A percentile compares a stretch with the other conserved stretches of the same genome.
These are phyloP conservation scores for Ustilago hordei DNA, from an alignment of 1,284 basidiomycete genomes.

Conservation along the genomic window DNA sequence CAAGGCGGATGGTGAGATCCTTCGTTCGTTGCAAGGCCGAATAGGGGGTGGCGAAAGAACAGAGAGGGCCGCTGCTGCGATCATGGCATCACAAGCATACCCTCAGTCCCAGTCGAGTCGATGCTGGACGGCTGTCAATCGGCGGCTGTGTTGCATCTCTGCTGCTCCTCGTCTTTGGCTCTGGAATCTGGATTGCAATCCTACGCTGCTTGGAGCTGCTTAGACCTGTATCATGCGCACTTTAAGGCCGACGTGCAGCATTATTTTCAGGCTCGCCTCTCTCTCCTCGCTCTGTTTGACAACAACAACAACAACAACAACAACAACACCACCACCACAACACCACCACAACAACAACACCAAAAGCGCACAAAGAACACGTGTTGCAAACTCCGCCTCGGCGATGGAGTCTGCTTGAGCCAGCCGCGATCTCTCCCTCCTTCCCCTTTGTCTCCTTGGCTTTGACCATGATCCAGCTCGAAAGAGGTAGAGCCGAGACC, in stretches of 20 bases:
- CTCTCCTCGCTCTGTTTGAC: neutral
- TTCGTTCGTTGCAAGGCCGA: neutral
- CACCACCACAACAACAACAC: neutral
- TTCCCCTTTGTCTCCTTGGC: neutral
- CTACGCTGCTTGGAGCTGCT: constrained; percentile 4
- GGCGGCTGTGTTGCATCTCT: constrained; percentile 13
- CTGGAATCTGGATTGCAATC: constrained; percentile 34
- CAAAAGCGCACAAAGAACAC: neutral
- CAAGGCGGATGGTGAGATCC: neutral
- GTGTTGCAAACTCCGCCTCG: constrained; percentile 37
- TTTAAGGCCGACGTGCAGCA: constrained; percentile 34
- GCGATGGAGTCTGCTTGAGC: constrained; percentile 42
- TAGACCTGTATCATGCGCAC: constrained; percentile 5
- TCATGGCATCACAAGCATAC: neutral
- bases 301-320: constrained; percentile 17
- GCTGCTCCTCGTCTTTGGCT: constrained; percentile 7
- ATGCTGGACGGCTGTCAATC: constrained; percentile 17
- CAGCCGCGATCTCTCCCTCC: neutral
- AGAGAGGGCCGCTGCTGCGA: neutral
- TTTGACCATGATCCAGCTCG: neutral
- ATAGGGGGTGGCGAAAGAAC: neutral
- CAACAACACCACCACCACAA: neutral
- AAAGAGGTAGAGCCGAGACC: neutral
- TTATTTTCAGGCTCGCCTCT: constrained; percentile 7
- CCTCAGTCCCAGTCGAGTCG: neutral